These are phyloP conservation scores for Nemania sp. DNA, from an alignment of 2,329 filamentous ascomycete species.

Conservation along the genomic window DNA sequence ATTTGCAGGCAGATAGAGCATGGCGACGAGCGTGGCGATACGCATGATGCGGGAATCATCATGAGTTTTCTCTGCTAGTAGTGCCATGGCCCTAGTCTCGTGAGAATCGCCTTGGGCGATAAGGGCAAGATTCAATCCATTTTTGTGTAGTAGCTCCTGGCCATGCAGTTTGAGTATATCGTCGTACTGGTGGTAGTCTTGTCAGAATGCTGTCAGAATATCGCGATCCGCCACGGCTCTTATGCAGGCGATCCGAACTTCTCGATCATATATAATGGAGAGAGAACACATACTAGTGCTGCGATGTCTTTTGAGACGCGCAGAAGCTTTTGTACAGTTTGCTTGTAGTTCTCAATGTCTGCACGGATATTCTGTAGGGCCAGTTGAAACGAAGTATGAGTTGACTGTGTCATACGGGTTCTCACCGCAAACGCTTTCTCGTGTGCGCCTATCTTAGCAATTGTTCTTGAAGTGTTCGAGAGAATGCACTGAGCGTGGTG, in stretches of 20 bases:
- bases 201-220: no score
- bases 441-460: not conserved
- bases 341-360: slow-evolving; percentile 11
- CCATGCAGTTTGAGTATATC: not conserved
- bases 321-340: slow-evolving; percentile 12
- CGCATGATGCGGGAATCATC: not conserved
- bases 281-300: not conserved
- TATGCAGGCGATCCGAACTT: not conserved
- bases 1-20: slow-evolving; percentile 7
- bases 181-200: no score
- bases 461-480: not conserved
- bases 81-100: not conserved
- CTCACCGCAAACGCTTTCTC: not conserved
- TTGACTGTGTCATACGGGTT: not conserved
- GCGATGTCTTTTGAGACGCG: not conserved
- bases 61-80: not conserved
- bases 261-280: no score
- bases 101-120: not conserved
- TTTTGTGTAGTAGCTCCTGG: slow-evolving; percentile 7
- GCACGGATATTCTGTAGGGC: not conserved
- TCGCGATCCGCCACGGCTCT: not conserved
- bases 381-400: slow-evolving; percentile 2
- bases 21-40: not conserved
- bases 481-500: not conserved
- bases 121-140: not conserved